These are phyloP conservation scores for Trametes elegans DNA, from an alignment of 768 basidiomycete species.

Conservation along the genomic window DNA sequence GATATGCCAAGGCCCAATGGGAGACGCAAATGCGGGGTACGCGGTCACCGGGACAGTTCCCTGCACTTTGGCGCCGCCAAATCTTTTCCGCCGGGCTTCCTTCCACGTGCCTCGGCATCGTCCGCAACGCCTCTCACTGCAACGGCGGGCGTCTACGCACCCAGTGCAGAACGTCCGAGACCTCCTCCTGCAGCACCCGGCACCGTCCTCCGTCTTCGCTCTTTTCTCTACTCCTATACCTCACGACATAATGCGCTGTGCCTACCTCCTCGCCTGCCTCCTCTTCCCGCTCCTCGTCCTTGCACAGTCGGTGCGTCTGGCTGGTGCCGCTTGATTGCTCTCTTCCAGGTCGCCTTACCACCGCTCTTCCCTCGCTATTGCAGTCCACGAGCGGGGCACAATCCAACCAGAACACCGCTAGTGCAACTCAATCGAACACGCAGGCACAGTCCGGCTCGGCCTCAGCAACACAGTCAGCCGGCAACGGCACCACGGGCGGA, in stretches of 20 bases:
- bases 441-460: background rate
- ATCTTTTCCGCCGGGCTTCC: slow-evolving; percentile 3
- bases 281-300: slow-evolving; percentile 39
- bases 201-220: slow-evolving; percentile 2
- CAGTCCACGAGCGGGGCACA: background rate
- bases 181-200: background rate
- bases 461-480: background rate
- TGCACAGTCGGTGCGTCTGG: slow-evolving; percentile 39
- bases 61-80: slow-evolving; percentile 5
- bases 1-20: background rate
- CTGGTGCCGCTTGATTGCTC: background rate
- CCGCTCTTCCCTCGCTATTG: slow-evolving; percentile 20
- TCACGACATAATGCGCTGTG: slow-evolving; percentile 13
- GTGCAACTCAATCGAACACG: background rate
- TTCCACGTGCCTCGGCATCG: slow-evolving; percentile 1
- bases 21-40: background rate
- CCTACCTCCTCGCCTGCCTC: slow-evolving; percentile 25
- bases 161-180: slow-evolving; percentile 11
- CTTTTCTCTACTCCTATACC: background rate
- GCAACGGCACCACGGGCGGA: slow-evolving; percentile 30
- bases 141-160: background rate
- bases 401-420: background rate
- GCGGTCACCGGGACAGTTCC: slow-evolving; percentile 1
- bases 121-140: background rate
- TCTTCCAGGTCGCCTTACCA: slow-evolving; percentile 3